A percentile compares a stretch with the other conserved stretches of the same genome.
Evolutionary conservation across 306 rosid genomes (phyloP).

Genomic region (Lotus japonicus): DNA sequence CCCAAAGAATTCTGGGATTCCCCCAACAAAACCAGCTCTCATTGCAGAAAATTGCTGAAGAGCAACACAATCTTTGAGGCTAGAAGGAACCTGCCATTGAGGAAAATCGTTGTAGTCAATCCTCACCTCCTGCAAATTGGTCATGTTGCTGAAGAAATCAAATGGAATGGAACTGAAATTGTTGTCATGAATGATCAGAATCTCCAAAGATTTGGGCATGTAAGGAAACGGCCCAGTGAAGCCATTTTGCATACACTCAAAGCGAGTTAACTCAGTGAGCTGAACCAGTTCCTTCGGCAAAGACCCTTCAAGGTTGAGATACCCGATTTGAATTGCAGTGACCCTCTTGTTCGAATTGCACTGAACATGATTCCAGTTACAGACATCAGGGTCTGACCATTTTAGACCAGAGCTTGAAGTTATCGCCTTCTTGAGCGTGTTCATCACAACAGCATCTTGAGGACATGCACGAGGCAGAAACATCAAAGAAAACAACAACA

Average conservation of each 20-base stretch:
- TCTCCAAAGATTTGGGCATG: constrained; percentile 27
- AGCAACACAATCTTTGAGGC: constrained; percentile 19
- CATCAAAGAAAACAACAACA: background rate
- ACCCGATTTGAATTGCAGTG: constrained; percentile 34
- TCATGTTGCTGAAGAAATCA: constrained; percentile 46
- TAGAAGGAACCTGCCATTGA: constrained; percentile 51
- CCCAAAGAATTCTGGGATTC: constrained; percentile 45
- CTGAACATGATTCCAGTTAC: constrained; percentile 31
- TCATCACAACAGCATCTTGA: constrained; percentile 47
- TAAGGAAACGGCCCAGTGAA: constrained; percentile 52
- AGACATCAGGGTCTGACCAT: constrained; percentile 46
- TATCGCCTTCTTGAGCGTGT: constrained; percentile 27
- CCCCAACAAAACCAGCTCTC: constrained; percentile 33
- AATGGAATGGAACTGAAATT: constrained; percentile 42
- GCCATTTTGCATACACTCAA: constrained; percentile 42
- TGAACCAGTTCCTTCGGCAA: constrained; percentile 40
- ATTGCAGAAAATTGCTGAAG: constrained; percentile 37
- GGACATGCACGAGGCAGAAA: constrained; percentile 18
- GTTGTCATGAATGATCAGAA: constrained; percentile 38
- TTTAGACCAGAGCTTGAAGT: background rate
- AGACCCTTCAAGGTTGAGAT: constrained; percentile 40
- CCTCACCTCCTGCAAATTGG: constrained; percentile 15
- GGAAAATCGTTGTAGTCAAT: constrained; percentile 43
- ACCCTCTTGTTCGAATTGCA: constrained; percentile 32
- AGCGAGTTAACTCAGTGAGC: constrained; percentile 32